Base-by-base conservation (phyloP, 805 yeast species). In the Nakazawaea anatomiae region DNA sequence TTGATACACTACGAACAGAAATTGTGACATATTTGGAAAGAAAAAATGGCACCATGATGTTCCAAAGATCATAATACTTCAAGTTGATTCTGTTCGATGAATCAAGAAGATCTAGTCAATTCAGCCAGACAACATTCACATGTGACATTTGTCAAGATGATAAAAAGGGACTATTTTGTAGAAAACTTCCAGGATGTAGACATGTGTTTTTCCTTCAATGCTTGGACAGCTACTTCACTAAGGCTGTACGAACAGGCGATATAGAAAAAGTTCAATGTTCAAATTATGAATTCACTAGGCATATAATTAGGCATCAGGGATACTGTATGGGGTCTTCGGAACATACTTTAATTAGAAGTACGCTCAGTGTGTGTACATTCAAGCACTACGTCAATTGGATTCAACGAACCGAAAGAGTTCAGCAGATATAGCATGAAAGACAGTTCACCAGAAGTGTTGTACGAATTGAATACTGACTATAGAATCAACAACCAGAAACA, bases 141-240 rank as follows among this genome's bases (percentile, higher is more conserved):
- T 83, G 87, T 60, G 77, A 75, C n/a, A 80, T 83, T 0, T 83
- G 88, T 58, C 77, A 79, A 54, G 72, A 67, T 27, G 72, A 68
- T 34, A 65, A 64, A 46, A 76, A 75, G 52, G 87, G 87, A 1
- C 48, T 39, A 0, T 51, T 58, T 4, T 74, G 79, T 56, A 56
- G 63, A 11, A 44, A 53, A 45, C 66, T 75, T 49, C 62, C 69
- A 1, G 64, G 70, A 1, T 82, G 87, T 56, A 64, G 63, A 6
- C 87, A 82, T 57, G 59, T 63, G 0, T 74, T 80, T 51, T 82
- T 87, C 57, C 63, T 60, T 42, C 44, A 53, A 1, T 82, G 87
- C 54, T 60, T 78, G 4, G 52, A 48, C 10, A 73, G 70, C 5
- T 80, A 75, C 53, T 75, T 73, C 46, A 54, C 60, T 1, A 62